Conservation (phyloP, 2,329 filamentous ascomycete species). For the Fusarium verrucosum region DNA sequence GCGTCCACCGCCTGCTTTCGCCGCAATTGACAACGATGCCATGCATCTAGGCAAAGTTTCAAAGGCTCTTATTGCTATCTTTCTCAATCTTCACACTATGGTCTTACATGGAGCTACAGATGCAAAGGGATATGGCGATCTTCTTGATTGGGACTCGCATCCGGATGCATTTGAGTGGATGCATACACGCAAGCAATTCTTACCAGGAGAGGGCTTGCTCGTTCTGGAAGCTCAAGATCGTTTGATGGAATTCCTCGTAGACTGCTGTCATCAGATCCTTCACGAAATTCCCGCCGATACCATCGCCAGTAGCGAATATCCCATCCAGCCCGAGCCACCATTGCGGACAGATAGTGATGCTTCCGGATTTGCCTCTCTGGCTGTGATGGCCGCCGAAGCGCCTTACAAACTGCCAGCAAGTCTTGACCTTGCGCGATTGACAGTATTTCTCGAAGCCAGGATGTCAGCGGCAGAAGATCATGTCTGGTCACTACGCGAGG, state of each 20-base stretch:
- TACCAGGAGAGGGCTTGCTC: slow-evolving; percentile 58
- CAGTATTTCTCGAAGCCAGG: slow-evolving; percentile 55
- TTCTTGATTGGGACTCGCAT: slow-evolving; percentile 49
- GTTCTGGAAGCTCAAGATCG: slow-evolving; percentile 62
- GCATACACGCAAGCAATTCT: slow-evolving; percentile 48
- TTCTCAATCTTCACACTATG: slow-evolving; percentile 49
- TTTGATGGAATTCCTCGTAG: slow-evolving; percentile 59
- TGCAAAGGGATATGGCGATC: slow-evolving; percentile 49
- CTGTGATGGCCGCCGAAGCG: slow-evolving; percentile 56
- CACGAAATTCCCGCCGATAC: slow-evolving; percentile 56
- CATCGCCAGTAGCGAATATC: slow-evolving; percentile 41
- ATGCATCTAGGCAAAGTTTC: slow-evolving; percentile 46
- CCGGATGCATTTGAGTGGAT: slow-evolving; percentile 52
- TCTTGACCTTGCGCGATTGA: slow-evolving; percentile 58
- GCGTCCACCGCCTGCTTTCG: slow-evolving; percentile 58
- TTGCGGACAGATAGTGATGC: slow-evolving; percentile 44
- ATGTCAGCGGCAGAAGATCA: slow-evolving; percentile 60
- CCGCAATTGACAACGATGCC: slow-evolving; percentile 53
- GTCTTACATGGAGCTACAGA: slow-evolving; percentile 45
- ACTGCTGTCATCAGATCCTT: slow-evolving; percentile 58
- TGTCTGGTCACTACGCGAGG: slow-evolving; percentile 64
- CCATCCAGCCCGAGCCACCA: slow-evolving; percentile 52
- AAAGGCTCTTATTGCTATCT: slow-evolving; percentile 38
- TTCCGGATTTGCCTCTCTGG: slow-evolving; percentile 51
- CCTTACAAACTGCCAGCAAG: slow-evolving; percentile 61